Evolutionary conservation across 495 filamentous ascomycete species (phyloP), one percentile per base, ranked within the genome.

Genomic region (Ramalina intermedia): DNA sequence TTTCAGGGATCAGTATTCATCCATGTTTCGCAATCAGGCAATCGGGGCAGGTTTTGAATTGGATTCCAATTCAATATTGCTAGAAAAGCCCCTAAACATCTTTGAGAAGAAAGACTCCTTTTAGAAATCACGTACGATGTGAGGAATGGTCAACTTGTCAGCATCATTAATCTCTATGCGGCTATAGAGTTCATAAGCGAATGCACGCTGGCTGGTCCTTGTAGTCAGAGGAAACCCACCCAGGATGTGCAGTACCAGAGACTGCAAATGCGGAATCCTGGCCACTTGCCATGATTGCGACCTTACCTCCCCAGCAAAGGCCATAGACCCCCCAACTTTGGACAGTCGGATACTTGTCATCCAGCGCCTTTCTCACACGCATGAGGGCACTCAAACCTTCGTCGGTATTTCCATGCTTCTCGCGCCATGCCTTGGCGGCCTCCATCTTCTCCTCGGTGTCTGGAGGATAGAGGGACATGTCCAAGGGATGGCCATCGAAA

Each of bases 281-380:
- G 1, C 64, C 64, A 14, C 65, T 73, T 1, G 60, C 53, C 3
- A 74, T 53, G 14, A 50, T 43, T 1, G 39, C 39, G 23, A 43
- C 61, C 60, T 74, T 72, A 24, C 69, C 69, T 46, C 72, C 72
- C 70, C 71, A 74, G 52, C 72, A 74, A 3, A 75, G 52, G 3
- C 72, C 72, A 49, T 68, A 62, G 23, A 57, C 58, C 2, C 64
- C 70, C 66, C 70, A 70, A 14, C 55, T 64, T 46, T 59, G 48
- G 2, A 70, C 67, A 2, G 29, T 13, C 7, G 29, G 29, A 8
- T 33, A 33, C 29, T 33, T 33, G 7, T 33, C 29, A 13, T 33
- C 29, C 29, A 33, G 12, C 2, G 29, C 29, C 29, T 13, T 33
- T 33, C 29, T 33, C 29, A 33, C 29, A 9, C 7, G 18, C 21